Evolutionary conservation across 768 basidiomycete genomes (phyloP), one percentile per base, ranked within the genome.

Genomic region (Steccherinum ochraceum): DNA sequence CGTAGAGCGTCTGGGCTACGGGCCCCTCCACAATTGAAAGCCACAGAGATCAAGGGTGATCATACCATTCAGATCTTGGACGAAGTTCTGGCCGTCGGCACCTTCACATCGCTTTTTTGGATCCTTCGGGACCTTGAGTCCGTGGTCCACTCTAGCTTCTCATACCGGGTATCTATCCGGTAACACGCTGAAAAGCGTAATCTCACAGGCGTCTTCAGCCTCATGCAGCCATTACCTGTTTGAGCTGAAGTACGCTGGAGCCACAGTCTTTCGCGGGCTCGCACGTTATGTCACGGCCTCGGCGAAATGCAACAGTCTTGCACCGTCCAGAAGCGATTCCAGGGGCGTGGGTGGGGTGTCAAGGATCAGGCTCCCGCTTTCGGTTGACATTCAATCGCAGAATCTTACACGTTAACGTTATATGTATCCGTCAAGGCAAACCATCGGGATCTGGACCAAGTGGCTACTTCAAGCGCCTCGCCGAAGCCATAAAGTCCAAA

Each of bases 281-380:
- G 40, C 49, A 50, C 49, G 49, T 43, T 50, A 50, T 50, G 49
- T 50, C 49, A 50, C 49, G 39, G 20, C 13, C 24, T 48, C 49
- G 49, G 49, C 12, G 40, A 50, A 50, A 50, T 30, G 35, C 49
- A 24, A 41, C 18, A 50, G 47, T 50, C 39, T 43, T 43, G 41
- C 19, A 4, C 40, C 7, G 40, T 24, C 49, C 49, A 50, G 49
- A 41, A 50, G 35, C 49, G 49, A 30, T 5, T 26, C 49, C 35
- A 39, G 49, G 49, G 39, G 30, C 40, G 40, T 43, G 49, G 40
- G 13, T 10, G 40, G 16, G 16, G 27, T 42, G 40, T 42, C n/a
- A 18, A 35, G 30, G 30, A 35, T 35, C 30, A 35, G 20, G 40
- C 49, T 21, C 35, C 49, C 13, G 35, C 42, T 42, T 50, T 20